Evolutionary conservation across 2,329 filamentous ascomycete species (phyloP), one percentile per base, ranked within the genome.

Genomic region (Colletotrichum tanaceti): DNA sequence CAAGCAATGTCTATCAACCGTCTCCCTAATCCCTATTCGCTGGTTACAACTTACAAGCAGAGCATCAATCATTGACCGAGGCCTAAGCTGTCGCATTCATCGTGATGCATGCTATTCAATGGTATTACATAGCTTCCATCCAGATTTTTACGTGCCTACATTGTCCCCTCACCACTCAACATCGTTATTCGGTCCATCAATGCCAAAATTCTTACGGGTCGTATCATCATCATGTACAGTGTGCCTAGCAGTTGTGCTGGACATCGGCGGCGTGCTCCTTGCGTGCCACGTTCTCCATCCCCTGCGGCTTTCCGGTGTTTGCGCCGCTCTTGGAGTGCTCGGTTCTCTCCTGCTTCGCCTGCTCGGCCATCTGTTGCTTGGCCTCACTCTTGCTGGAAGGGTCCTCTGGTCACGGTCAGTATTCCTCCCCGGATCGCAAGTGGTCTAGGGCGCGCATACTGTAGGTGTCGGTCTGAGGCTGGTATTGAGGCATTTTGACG

Each of bases 281-380:
- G 18, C 61, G 61, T 2, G 53, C 61, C 22, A 63, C 61, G 32
- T 58, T 58, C 20, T 63, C 61, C 43, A 63, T 53, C 5, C 61
- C 44, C 4, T 54, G 18, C 2, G 43, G 52, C 52, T 63, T 63
- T 20, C 44, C 35, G 5, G 49, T 65, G 57, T 65, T 65, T 5
- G 63, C 63, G n/a, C 63, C 63, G 0, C 49, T 61, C 49, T 65
- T 65, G 5, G 63, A 65, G 57, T 61, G 57, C 32, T 65, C 63
- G 5, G 11, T 62, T 47, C 57, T 65, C 41, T 65, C 41, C 41
- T 55, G 41, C 3, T 41, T 39, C 14, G 53, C 32, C 41, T 65
- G 49, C 22, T 65, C 38, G 4, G 57, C 47, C 20, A 65, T 65
- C 38, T 55, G 52, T 41, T 65, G 39, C 32, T 43, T 65, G 9